Base-by-base conservation (phyloP, 768 basidiomycete species). In the Mycena leptocephala region DNA sequence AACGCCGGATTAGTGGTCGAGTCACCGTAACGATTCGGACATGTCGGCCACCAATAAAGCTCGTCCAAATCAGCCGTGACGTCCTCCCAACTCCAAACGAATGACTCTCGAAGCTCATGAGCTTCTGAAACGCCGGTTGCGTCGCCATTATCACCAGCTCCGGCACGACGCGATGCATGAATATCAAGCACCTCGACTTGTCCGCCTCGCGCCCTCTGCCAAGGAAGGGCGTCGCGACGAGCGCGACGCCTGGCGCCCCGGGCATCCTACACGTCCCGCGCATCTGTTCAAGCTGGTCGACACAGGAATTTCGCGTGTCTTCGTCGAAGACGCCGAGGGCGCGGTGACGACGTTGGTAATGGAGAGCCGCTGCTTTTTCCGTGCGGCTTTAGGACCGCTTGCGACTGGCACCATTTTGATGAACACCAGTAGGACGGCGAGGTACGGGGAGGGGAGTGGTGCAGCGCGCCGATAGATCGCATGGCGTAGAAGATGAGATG, bases 401-500 rank as follows among this genome's bases (percentile, higher is more conserved):
- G 37, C 58, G 30, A 70, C 22, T 8, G 69, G 58, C 13, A 61
- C 69, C 56, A 70, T 43, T 30, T 61, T 58, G 26, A 70, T 32
- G 41, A 61, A 70, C 22, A 61, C 20, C 14, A 70, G 11, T 22
- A 70, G 58, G 6, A 61, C 69, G 41, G 58, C 4, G 56, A 70
- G 30, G 16, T 70, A 70, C 30, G 69, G 69, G 69, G 69, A 46
- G 4, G n/a, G 56, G 56, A 37, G 56, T 61, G 58, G 43, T 70
- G 69, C 7, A 70, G 69, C 46, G 69, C 69, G 56, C 69, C 69
- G 69, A 70, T 70, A 37, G 69, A 41, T 46, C 69, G n/a, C 30
- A 70, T 70, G 46, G 69, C 69, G 43, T 70, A 61, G 18, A 35
- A 26, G 3, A 61, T 14, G 20, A 70, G 7, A 43, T 70, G 26